Percentiles rank a stretch among this genome's conserved stretches.
phyloP scores from a whole-genome alignment of 768 basidiomycete genomes.

The Lentinula sp. region DNA sequence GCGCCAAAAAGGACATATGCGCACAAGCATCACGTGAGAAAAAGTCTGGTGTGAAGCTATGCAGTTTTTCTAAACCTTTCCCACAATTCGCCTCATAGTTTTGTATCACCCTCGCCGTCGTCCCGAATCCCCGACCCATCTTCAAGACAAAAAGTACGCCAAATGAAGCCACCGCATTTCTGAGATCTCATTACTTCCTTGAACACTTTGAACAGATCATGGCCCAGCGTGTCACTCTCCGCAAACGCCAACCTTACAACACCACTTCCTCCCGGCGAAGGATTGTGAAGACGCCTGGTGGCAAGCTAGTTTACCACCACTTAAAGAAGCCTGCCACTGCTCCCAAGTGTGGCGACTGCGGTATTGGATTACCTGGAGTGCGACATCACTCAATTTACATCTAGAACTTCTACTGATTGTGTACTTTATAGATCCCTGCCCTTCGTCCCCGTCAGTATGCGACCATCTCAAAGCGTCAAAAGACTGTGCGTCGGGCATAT shows the following conservation, averaged over 20 bases:
- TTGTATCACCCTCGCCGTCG: not conserved
- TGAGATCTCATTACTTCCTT: slow-evolving; percentile 15
- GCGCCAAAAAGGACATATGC: no score
- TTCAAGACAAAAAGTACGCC: slow-evolving; percentile 25
- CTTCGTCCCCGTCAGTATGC: slow-evolving; percentile 96
- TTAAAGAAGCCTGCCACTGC: slow-evolving; percentile 88
- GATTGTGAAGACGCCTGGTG: slow-evolving; percentile 97
- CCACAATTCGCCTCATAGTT: not conserved
- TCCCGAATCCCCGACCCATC: not conserved
- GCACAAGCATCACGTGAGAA: not conserved
- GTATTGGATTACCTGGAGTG: slow-evolving; percentile 89
- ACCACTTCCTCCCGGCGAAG: slow-evolving; percentile 94
- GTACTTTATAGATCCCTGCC: slow-evolving; percentile 66
- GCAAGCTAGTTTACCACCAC: slow-evolving; percentile 97
- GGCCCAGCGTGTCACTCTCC: slow-evolving; percentile 99
- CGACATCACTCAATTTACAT: slow-evolving; percentile 22
- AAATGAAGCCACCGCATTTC: slow-evolving; percentile 34
- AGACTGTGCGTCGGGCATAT: slow-evolving; percentile 94
- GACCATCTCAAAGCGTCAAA: slow-evolving; percentile 93
- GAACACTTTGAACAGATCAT: slow-evolving; percentile 32
- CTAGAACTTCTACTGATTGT: not conserved
- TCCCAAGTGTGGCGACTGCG: slow-evolving; percentile 99
- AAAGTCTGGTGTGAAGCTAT: not conserved
- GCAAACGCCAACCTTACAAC: slow-evolving; percentile 98
- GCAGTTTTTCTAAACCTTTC: not conserved